Percentiles rank a stretch among this genome's conserved stretches.
phyloP scores from a whole-genome alignment of 2,329 filamentous ascomycete species.

The Teratosphaeria zuluensis region DNA sequence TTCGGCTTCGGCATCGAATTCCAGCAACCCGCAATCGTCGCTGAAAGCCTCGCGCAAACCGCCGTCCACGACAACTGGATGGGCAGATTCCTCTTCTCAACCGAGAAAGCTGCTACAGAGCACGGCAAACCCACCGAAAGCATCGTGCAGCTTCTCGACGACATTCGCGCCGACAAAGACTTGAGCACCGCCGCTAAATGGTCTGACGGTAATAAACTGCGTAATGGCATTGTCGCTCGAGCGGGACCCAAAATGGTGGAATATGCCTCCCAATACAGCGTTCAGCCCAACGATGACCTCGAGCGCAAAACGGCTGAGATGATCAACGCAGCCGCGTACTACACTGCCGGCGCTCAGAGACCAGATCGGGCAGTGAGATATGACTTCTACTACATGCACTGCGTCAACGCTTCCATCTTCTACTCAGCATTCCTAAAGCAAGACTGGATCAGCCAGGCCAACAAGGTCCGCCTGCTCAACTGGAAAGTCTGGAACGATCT shows the following conservation, averaged over 20 bases:
- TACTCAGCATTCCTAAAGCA: conserved; percentile 49
- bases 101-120: conserved; percentile 40
- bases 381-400: conserved; percentile 79
- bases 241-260: conserved; percentile 45
- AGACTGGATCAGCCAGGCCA: conserved; percentile 49
- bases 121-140: conserved; percentile 19
- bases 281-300: conserved; percentile 48
- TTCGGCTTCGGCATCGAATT: conserved; percentile 80
- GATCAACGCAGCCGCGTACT: conserved; percentile 55
- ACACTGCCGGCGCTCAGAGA: conserved; percentile 52
- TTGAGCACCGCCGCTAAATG: conserved; percentile 45
- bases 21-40: conserved; percentile 68
- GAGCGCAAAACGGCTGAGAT: conserved; percentile 54
- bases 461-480: conserved; percentile 55
- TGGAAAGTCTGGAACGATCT: conserved; percentile 73
- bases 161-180: conserved; percentile 47
- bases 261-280: conserved; percentile 46
- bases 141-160: conserved; percentile 53
- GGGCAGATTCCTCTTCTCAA: conserved; percentile 42
- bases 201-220: conserved; percentile 53
- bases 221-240: conserved; percentile 56
- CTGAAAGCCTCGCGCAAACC: conserved; percentile 68
- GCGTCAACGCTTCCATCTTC: conserved; percentile 67
- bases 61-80: conserved; percentile 57
- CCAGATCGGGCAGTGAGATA: conserved; percentile 59